Evolutionary conservation across 2,329 filamentous ascomycete species (phyloP).

Genomic region (Diplodia seriata): DNA sequence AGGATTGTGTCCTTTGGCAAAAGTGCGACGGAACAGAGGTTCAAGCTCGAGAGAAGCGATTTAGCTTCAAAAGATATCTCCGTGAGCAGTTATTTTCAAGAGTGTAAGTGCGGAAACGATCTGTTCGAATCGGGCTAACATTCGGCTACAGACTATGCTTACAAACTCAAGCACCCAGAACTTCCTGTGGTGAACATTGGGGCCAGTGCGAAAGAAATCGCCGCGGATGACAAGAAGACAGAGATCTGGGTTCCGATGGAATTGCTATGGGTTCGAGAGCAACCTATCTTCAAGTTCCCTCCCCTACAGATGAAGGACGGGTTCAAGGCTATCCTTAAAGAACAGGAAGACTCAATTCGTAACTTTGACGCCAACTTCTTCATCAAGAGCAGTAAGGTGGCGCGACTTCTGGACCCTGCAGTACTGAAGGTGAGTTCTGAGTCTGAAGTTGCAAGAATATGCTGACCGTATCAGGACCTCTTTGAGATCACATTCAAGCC

Average conservation of each 20-base stretch:
- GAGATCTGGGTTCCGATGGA: conserved; percentile 7
- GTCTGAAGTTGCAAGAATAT: no score
- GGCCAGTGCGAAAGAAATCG: neutral
- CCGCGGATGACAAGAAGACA: no score
- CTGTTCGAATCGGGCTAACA: neutral
- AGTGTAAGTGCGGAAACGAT: neutral
- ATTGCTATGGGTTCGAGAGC: conserved; percentile 13
- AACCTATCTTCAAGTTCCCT: neutral
- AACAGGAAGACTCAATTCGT: neutral
- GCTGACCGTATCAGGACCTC: neutral
- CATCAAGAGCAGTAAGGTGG: neutral
- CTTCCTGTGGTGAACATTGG: conserved; percentile 3
- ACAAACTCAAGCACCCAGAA: neutral
- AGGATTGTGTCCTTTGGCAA: neutral
- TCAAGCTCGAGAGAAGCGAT: neutral
- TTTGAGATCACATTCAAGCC: neutral
- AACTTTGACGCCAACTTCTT: neutral
- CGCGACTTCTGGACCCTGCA: neutral
- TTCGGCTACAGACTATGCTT: neutral
- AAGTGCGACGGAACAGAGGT: neutral
- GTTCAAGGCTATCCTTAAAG: neutral
- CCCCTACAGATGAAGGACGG: neutral
- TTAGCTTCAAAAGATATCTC: neutral
- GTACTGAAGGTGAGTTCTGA: neutral
- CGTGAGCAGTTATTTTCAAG: neutral